Base-by-base conservation (phyloP, 2,329 filamentous ascomycete species). In the Anisogramma anomala region DNA sequence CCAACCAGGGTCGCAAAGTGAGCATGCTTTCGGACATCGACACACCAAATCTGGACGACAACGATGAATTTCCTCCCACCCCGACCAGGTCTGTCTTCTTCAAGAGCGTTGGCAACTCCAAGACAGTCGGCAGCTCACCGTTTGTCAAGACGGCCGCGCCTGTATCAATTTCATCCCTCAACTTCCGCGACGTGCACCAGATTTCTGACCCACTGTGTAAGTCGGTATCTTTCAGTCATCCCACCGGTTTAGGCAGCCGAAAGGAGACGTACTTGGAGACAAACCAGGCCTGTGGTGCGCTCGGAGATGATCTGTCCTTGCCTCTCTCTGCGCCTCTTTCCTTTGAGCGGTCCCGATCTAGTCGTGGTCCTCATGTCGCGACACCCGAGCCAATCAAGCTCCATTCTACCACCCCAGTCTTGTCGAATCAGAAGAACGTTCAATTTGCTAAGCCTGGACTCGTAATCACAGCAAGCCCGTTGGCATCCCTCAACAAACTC, bases 31-130 rank as follows among this genome's bases (percentile, higher is more conserved):
- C 79, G 17, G 85, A 94, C 36, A 65, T 36, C 66, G 81, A 52
- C 43, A 48, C 48, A 26, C 52, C 52, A 19, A 52, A 51, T 14
- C 43, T 49, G 4, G 40, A 63, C 14, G 84, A 88, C 43, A 25
- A 20, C 31, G 69, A 65, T 28, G 87, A 94, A 36, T 68, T 89
- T 43, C 88, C 89, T n/a, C 88, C 89, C 1, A 98, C 91, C 1
- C 91, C 91, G 1, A 96, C 91, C 0, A 96, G 94, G 77, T 50
- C 65, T 56, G 45, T 63, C 63, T 41, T 65, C 59, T 30, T 64
- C 60, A 52, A 71, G 46, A 57, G 53, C 13, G 43, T 56, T 27
- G 50, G 53, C 2, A 50, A 50, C 17, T 48, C 46, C 28, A 32
- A 38, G 28, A 36, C 45, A 7, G 36, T 46, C 13, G 42, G 37